Percentiles rank a stretch among this genome's conserved stretches.
phyloP scores from a whole-genome alignment of 1,284 basidiomycete species.

The Austroboletus novae-zelandiae region DNA sequence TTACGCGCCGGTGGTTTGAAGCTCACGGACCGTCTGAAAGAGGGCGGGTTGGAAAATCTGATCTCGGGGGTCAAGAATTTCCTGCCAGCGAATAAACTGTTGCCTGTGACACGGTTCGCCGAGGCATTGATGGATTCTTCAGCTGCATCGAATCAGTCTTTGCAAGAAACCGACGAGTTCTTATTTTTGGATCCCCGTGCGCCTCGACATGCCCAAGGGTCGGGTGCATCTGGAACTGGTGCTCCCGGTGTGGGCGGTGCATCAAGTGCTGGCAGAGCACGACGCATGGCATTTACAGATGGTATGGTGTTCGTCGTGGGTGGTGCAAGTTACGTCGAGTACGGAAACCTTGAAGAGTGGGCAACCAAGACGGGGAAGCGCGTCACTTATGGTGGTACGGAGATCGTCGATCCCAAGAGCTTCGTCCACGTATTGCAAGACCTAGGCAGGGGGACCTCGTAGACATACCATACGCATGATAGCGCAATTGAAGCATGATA shows the following conservation, averaged over 20 bases:
- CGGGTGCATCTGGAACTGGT: slow-evolving; percentile 49
- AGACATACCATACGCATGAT: slow-evolving; percentile 5
- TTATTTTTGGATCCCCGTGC: slow-evolving; percentile 91
- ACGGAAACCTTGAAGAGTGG: slow-evolving; percentile 95
- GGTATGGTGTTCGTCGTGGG: slow-evolving; percentile 95
- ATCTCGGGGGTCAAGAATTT: slow-evolving; percentile 99
- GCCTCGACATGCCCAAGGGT: slow-evolving; percentile 54
- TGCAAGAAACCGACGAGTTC: slow-evolving; percentile 97
- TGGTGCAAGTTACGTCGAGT: slow-evolving; percentile 96
- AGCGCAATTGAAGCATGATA: not conserved
- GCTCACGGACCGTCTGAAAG: slow-evolving; percentile 92
- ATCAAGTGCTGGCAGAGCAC: slow-evolving; percentile 46
- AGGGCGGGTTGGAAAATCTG: slow-evolving; percentile 92
- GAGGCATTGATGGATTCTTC: slow-evolving; percentile 98
- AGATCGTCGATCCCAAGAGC: slow-evolving; percentile 86
- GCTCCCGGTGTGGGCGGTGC: slow-evolving; percentile 39
- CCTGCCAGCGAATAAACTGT: slow-evolving; percentile 91
- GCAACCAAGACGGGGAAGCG: slow-evolving; percentile 75
- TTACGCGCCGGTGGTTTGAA: slow-evolving; percentile 28
- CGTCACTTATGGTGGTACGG: slow-evolving; percentile 94
- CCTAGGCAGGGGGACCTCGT: slow-evolving; percentile 47
- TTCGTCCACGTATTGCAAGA: slow-evolving; percentile 74
- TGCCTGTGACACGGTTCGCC: slow-evolving; percentile 89
- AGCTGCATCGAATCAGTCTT: slow-evolving; percentile 85
- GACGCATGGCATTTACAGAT: slow-evolving; percentile 84